Evolutionary conservation across 2,329 filamentous ascomycete genomes (phyloP).

Genomic region (Fusarium falciforme): DNA sequence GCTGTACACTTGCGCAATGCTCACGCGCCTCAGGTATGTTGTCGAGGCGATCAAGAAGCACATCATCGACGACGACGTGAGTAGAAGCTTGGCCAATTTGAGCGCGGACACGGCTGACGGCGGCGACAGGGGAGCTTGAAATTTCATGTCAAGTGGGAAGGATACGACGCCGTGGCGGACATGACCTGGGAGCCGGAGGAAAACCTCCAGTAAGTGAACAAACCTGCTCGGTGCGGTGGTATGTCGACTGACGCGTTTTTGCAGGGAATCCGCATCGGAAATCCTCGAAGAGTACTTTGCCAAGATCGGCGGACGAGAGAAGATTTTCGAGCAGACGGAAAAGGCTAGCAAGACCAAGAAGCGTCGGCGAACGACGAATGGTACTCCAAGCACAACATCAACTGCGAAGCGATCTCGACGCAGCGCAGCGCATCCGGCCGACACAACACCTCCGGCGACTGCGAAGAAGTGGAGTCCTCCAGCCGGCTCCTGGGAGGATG

Average conservation of each 20-base stretch:
- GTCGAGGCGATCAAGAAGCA: slow-evolving; percentile 81
- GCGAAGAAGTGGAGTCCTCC: slow-evolving; percentile 72
- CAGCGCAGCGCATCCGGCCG: slow-evolving; percentile 62
- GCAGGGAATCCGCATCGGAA: slow-evolving; percentile 67
- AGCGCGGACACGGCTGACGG: neutral
- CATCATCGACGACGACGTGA: slow-evolving; percentile 67
- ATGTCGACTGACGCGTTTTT: slow-evolving; percentile 1
- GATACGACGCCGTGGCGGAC: slow-evolving; percentile 76
- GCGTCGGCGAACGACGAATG: slow-evolving; percentile 61
- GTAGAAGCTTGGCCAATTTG: slow-evolving; percentile 24
- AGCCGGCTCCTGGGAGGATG: slow-evolving; percentile 80
- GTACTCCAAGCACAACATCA: slow-evolving; percentile 49
- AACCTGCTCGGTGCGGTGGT: neutral
- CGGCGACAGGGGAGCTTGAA: slow-evolving; percentile 59
- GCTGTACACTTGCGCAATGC: slow-evolving; percentile 20
- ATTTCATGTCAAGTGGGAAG: slow-evolving; percentile 85
- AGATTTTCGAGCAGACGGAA: slow-evolving; percentile 63
- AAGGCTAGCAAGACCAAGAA: slow-evolving; percentile 67
- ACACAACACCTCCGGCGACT: slow-evolving; percentile 60
- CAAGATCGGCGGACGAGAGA: slow-evolving; percentile 71
- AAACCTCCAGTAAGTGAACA: slow-evolving; percentile 58
- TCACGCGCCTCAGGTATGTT: slow-evolving; percentile 66
- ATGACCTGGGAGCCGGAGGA: slow-evolving; percentile 83
- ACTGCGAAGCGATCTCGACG: slow-evolving; percentile 58
- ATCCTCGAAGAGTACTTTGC: slow-evolving; percentile 74